Conservation (phyloP, 2,329 filamentous ascomycete genomes). For the Xylariales sp. region DNA sequence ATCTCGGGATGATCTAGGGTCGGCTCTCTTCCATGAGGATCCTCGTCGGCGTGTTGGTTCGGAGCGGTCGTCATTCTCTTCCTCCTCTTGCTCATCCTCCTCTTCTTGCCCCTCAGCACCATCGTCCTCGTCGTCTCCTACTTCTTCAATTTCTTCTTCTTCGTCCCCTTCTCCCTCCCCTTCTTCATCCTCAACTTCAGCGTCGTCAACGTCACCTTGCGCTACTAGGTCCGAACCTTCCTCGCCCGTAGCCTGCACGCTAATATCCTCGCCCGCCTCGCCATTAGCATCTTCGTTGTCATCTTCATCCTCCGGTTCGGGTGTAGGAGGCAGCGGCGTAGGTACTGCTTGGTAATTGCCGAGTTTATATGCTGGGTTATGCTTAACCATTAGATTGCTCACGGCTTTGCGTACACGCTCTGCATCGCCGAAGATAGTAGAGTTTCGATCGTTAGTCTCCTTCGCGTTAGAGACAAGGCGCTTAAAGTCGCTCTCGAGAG, state of each 20-base stretch:
- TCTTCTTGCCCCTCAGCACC: conserved; percentile 41
- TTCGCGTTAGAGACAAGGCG: conserved; percentile 90
- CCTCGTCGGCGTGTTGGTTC: conserved; percentile 35
- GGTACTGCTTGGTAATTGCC: conserved; percentile 76
- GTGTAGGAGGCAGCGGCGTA: conserved; percentile 72
- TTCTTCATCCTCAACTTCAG: conserved; percentile 37
- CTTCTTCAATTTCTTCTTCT: conserved; percentile 48
- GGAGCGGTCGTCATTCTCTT: conserved; percentile 42
- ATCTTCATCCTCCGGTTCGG: conserved; percentile 56
- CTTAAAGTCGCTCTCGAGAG: conserved; percentile 86
- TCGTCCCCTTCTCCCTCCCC: conserved; percentile 44
- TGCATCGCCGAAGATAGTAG: conserved; percentile 81
- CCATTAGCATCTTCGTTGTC: conserved; percentile 42
- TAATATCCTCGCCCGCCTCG: conserved; percentile 38
- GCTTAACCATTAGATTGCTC: conserved; percentile 87
- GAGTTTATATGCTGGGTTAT: conserved; percentile 83
- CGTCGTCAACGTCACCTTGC: conserved; percentile 46
- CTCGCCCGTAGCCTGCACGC: conserved; percentile 31
- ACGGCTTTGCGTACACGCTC: conserved; percentile 87
- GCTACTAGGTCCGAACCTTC: conserved; percentile 46
- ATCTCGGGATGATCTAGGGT: conserved; percentile 48
- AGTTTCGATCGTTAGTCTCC: conserved; percentile 80
- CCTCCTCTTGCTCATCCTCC: conserved; percentile 45
- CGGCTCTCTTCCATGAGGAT: conserved; percentile 50
- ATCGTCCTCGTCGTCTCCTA: conserved; percentile 49